Evolutionary conservation across 495 filamentous ascomycete genomes (phyloP), one percentile per base, ranked within the genome.

Genomic region (Coniosporium apollinis): DNA sequence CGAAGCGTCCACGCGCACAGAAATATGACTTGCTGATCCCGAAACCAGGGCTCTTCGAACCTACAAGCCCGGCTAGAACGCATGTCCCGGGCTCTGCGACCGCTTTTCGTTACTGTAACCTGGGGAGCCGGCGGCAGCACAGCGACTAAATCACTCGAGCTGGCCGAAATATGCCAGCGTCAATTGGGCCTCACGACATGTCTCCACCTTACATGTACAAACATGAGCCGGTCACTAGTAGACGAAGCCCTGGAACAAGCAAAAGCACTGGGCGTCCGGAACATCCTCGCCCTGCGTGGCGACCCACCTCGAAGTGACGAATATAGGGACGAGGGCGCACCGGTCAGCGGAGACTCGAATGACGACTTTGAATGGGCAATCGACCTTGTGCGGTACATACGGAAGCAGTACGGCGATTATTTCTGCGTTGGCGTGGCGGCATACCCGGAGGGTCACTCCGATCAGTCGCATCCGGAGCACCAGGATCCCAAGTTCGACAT

Each of bases 61-160:
- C 71, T 97, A 21, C 82, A 84, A 52, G 77, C 76, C 40, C 87
- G 89, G 49, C 74, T 97, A 31, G 81, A 91, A 52, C 85, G 89
- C 55, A 96, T 97, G 89, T 75, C 87, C 18, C 70, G 76, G 39
- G 83, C 82, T 3, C 64, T 97, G 29, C 78, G 80, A 2, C 89
- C 89, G 30, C 66, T 96, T 19, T 97, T 97, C 52, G 82, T 97
- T 26, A 96, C 82, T 36, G 85, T 97, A 33, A 97, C 89, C 33
- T 97, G 89, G 89, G 91, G 91, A 35, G 89, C 89, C 34, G 89
- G 89, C 39, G 89, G 91, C 31, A 85, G 76, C 45, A 97, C 89
- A 1, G 77, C 83, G 5, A 67, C 69, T 36, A 85, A 92, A 61
- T 89, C 82, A 20, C 72, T 97, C 28, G 84, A 94, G 55, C 66